Evolutionary conservation across 2,329 filamentous ascomycete genomes (phyloP).

Genomic region (Juglanconis oblonga): DNA sequence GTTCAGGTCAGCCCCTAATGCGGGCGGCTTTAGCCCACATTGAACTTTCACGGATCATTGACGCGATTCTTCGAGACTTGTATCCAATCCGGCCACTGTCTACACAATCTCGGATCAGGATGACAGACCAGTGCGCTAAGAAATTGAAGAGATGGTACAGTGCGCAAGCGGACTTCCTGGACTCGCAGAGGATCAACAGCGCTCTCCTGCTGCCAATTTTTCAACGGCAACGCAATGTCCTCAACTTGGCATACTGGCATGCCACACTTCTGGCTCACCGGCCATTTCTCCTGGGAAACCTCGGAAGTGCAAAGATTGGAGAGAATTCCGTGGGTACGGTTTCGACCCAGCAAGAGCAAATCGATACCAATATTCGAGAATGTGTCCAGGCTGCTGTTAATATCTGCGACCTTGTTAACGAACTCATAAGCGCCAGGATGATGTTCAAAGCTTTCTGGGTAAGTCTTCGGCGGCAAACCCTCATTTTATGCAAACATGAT

Average conservation of each 20-base stretch:
- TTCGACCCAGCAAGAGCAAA: background rate
- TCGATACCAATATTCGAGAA: slow-evolving; percentile 26
- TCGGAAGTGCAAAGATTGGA: slow-evolving; percentile 17
- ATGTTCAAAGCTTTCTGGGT: slow-evolving; percentile 42
- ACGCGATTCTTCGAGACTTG: slow-evolving; percentile 31
- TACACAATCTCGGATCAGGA: slow-evolving; percentile 20
- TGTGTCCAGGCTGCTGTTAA: slow-evolving; percentile 39
- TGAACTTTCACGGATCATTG: slow-evolving; percentile 34
- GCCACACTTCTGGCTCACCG: slow-evolving; percentile 38
- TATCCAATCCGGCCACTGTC: slow-evolving; percentile 36
- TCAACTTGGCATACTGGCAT: slow-evolving; percentile 42
- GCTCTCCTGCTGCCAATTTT: slow-evolving; percentile 36
- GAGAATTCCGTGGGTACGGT: no score
- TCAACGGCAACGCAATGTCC: slow-evolving; percentile 38
- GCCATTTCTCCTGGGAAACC: slow-evolving; percentile 35
- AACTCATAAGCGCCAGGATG: slow-evolving; percentile 31
- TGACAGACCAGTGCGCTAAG: slow-evolving; percentile 28
- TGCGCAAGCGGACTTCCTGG: slow-evolving; percentile 34
- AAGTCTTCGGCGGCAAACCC: slow-evolving; percentile 1
- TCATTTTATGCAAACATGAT: background rate
- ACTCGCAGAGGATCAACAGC: slow-evolving; percentile 33
- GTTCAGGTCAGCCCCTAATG: slow-evolving; percentile 27
- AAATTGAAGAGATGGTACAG: slow-evolving; percentile 33
- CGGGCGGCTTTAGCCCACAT: slow-evolving; percentile 34
- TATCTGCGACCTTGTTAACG: slow-evolving; percentile 36